These are phyloP conservation scores for Cryptosporidium xiaoi DNA, from an alignment of 169 alveolate genomes.

Conservation along the genomic window DNA sequence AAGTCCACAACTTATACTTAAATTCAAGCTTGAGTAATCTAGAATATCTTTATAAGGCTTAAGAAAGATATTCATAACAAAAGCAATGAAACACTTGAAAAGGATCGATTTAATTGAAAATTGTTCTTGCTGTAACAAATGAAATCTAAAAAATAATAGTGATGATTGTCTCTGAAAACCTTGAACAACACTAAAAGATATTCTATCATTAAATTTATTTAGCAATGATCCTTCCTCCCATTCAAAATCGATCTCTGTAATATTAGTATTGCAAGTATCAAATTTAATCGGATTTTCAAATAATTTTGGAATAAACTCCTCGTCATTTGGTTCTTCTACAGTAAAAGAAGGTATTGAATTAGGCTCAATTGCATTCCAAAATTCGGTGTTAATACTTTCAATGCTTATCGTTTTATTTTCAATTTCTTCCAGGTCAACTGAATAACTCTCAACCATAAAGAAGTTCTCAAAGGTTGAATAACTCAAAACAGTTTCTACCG, in stretches of 20 bases:
- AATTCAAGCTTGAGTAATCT: not conserved
- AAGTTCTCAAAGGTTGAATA: constrained; percentile 56
- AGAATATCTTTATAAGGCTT: constrained; percentile 22
- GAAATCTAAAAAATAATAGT: constrained; percentile 4
- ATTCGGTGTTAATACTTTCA: constrained; percentile 21
- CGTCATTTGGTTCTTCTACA: constrained; percentile 12
- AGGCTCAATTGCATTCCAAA: constrained; percentile 39
- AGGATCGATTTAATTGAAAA: constrained; percentile 47
- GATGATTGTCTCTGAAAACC: constrained; percentile 49
- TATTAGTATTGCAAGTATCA: not conserved
- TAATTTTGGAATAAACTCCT: constrained; percentile 7
- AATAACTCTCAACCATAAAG: constrained; percentile 18
- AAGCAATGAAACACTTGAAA: constrained; percentile 46
- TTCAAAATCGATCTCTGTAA: constrained; percentile 14
- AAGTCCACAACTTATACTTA: constrained; percentile 26
- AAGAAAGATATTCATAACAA: constrained; percentile 35
- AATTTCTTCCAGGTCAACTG: not conserved
- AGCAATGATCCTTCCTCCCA: constrained; percentile 8
- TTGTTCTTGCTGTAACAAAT: constrained; percentile 9
- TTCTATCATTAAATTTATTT: constrained; percentile 8
- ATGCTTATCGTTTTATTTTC: constrained; percentile 13
- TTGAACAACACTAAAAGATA: constrained; percentile 6
- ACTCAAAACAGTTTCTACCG: constrained; percentile 25
- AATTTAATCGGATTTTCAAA: not conserved
- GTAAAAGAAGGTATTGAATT: constrained; percentile 17